phyloP scores from a whole-genome alignment of 2,329 filamentous ascomycete genomes.

The Hysterium pulicare region DNA sequence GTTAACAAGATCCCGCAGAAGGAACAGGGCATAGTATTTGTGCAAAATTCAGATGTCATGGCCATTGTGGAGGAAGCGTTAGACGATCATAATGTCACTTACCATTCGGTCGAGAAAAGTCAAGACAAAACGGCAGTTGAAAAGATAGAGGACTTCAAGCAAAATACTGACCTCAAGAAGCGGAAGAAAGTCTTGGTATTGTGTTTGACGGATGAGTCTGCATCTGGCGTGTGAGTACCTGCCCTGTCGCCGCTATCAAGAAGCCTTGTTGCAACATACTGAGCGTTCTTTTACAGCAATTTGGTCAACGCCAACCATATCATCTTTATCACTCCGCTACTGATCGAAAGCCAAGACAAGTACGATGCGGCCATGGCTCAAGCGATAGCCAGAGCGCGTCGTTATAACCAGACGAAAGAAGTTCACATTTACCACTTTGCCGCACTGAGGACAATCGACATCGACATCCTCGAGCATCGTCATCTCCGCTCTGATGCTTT shows the following conservation, averaged over 20 bases:
- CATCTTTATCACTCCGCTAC: slow-evolving; percentile 59
- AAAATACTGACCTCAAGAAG: slow-evolving; percentile 17
- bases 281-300: slow-evolving; percentile 51
- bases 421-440: slow-evolving; percentile 70
- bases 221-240: slow-evolving; percentile 59
- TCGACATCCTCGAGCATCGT: slow-evolving; percentile 46
- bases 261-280: too few species aligned
- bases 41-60: slow-evolving; percentile 19
- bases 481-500: slow-evolving; percentile 32
- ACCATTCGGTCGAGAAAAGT: slow-evolving; percentile 13
- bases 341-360: slow-evolving; percentile 48
- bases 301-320: slow-evolving; percentile 62
- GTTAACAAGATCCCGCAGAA: slow-evolving; percentile 42
- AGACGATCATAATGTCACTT: slow-evolving; percentile 13
- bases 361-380: slow-evolving; percentile 61
- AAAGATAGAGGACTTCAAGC: slow-evolving; percentile 29
- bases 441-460: slow-evolving; percentile 66
- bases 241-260: not conserved
- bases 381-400: slow-evolving; percentile 58
- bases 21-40: slow-evolving; percentile 28
- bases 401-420: slow-evolving; percentile 55
- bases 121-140: slow-evolving; percentile 6
- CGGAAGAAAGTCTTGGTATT: slow-evolving; percentile 54
- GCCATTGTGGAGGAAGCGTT: slow-evolving; percentile 17
- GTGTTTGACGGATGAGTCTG: slow-evolving; percentile 54